These are phyloP conservation scores for Leishmania arabica DNA, from an alignment of 208 protist genomes.

Conservation along the genomic window DNA sequence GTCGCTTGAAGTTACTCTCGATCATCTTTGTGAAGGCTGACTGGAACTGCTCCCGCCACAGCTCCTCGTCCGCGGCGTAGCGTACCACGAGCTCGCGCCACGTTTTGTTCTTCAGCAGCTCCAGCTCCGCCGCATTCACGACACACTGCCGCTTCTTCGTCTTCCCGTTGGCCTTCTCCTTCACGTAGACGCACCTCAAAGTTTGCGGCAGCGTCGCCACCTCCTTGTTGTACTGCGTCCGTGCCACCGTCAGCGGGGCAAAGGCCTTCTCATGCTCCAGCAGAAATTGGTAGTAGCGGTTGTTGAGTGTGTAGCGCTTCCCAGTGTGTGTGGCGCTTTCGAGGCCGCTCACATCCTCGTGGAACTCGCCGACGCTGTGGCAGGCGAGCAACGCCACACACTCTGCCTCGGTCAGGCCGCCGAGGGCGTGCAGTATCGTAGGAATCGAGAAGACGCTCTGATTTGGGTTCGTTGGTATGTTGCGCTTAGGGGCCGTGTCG, in stretches of 20 bases:
- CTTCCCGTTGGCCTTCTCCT: constrained; percentile 31
- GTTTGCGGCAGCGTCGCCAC: constrained; percentile 58
- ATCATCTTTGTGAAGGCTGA: constrained; percentile 84
- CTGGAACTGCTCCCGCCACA: constrained; percentile 67
- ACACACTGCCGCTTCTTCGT: constrained; percentile 50
- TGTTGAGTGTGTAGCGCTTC: constrained; percentile 70
- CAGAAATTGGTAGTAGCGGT: constrained; percentile 80
- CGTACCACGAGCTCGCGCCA: constrained; percentile 56
- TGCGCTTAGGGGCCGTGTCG: constrained; percentile 53
- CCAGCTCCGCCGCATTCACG: constrained; percentile 61
- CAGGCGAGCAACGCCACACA: constrained; percentile 84
- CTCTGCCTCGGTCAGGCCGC: constrained; percentile 77
- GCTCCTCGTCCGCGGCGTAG: constrained; percentile 62
- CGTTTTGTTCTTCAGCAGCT: constrained; percentile 55
- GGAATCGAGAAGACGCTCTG: constrained; percentile 44
- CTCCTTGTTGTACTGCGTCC: constrained; percentile 76
- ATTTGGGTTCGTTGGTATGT: constrained; percentile 31
- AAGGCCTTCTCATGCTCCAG: constrained; percentile 70
- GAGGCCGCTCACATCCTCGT: constrained; percentile 82
- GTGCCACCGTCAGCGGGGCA: constrained; percentile 49
- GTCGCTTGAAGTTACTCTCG: constrained; percentile 74
- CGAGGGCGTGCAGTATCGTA: constrained; percentile 62
- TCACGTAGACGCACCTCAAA: constrained; percentile 55
- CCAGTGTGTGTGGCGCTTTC: constrained; percentile 72
- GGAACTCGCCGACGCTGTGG: constrained; percentile 87